Base-by-base conservation (phyloP, 192 early-diverging fungal genomes). In the Backusella liffmaniae region DNA sequence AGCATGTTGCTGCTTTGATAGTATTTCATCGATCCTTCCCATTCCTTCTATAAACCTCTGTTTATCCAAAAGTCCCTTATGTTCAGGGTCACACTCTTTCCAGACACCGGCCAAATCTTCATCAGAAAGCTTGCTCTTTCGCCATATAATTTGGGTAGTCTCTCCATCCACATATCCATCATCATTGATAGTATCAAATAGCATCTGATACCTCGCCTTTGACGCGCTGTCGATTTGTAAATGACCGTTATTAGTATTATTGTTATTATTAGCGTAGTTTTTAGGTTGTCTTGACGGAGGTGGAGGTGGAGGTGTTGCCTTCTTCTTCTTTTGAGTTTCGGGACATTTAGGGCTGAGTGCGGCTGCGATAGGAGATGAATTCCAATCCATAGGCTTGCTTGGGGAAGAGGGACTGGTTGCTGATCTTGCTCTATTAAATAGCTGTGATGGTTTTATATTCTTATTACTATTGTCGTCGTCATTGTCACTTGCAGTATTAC, bases 111-210 rank as follows among this genome's bases (percentile, higher is more conserved):
- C 72, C 34, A 78, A 35, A 4, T 73, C 66, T 42, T 73, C 66
- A 62, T 44, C 51, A n/a, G 36, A 49, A 16, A 78, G 46, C 23
- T 62, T 72, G 13, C 77, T 78, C 49, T 73, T 78, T 32, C 56
- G 18, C 77, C 77, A 78, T 9, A 78, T 51, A 15, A 70, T 5
- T 18, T 69, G 44, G 0, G 21, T 67, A 3, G 72, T 78, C 32
- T 73, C 62, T 7, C 72, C 77, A 62, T 78, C 72, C 2, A 78
- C 77, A 66, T n/a, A 73, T 4, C 73, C 71, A 16, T 73, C 66
- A 30, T 78, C 77, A n/a, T 74, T 66, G 29, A 78, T 73, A 0
- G 13, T 56, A n/a, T 78, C 72, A 68, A 78, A 78, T 46, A 78
- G 26, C 3, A 23, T 21, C 12, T 78, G 65, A 26, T 78, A 78